Evolutionary conservation across 2,329 filamentous ascomycete species (phyloP).

Genomic region (Monosporascus sp.): DNA sequence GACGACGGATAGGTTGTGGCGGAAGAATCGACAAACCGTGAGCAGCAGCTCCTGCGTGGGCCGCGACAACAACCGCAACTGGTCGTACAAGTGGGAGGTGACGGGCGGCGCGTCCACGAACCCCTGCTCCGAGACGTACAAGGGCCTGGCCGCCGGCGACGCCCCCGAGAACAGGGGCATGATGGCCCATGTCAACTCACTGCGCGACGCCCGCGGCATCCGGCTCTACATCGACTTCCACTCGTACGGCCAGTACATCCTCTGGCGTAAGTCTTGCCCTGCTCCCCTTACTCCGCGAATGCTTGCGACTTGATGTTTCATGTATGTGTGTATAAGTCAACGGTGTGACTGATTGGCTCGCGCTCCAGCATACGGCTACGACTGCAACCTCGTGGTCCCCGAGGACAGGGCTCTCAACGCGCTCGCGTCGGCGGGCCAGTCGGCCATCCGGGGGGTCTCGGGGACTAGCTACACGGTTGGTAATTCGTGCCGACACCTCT

Average conservation of each 20-base stretch:
- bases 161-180: constrained; percentile 44
- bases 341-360: constrained; percentile 1
- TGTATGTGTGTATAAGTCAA: background rate
- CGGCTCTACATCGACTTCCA: constrained; percentile 25
- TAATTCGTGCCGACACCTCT: constrained; percentile 31
- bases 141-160: constrained; percentile 34
- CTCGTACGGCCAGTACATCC: constrained; percentile 24
- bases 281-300: background rate
- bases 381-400: constrained; percentile 31
- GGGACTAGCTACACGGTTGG: constrained; percentile 31
- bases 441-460: constrained; percentile 16
- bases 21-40: constrained; percentile 44
- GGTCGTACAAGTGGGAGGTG: constrained; percentile 42
- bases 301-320: background rate
- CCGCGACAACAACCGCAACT: constrained; percentile 48
- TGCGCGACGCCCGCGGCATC: constrained; percentile 28
- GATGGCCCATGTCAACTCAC: constrained; percentile 38
- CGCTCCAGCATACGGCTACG: constrained; percentile 19
- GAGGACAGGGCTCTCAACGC: constrained; percentile 3
- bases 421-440: background rate
- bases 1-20: constrained; percentile 43
- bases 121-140: constrained; percentile 41
- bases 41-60: constrained; percentile 36
- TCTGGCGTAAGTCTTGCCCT: constrained; percentile 13
- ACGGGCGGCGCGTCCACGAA: constrained; percentile 36